Base-by-base conservation (phyloP, 73 alveolate genomes). In the Blepharisma stoltei region DNA sequence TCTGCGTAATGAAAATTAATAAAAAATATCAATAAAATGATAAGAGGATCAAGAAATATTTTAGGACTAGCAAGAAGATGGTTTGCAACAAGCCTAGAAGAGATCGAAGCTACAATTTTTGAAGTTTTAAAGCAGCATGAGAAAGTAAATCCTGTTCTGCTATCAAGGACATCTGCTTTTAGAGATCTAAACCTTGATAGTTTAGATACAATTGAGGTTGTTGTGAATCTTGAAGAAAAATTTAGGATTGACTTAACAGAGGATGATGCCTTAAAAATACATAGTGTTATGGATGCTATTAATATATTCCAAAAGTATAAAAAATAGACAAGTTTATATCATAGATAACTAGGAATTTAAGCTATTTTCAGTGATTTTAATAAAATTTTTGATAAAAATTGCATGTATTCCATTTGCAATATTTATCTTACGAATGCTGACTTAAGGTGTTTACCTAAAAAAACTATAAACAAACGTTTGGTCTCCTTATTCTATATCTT, bases 151-250 rank as follows among this genome's bases (percentile, higher is more conserved):
- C 48, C 73, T 60, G 73, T 2, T 25, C 14, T 14, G 23, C 4
- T 60, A n/a, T 60, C 73, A 25, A 60, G 23, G 23, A 18, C 73
- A 14, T n/a, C 73, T 1, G 18, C 45, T 20, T 60, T 60, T 4
- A n/a, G 23, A 25, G 38, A n/a, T 25, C 47, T 60, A 9, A 25
- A 25, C 5, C 37, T 60, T 38, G 73, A 60, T 38, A 60, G 73
- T 25, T 25, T 60, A 2, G 73, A 25, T 25, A 60, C 73, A 18
- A 60, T 60, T 14, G 73, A 60, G 18, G 18, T 60, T 8, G 46
- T 60, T 14, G 46, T 60, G 2, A 38, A 60, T 38, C 73, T 60
- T 14, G 73, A 60, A 60, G 73, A 60, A n/a, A 60, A 60, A 38
- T 60, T 60, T 38, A 8, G 18, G 23, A 38, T 25, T 8, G 23